A percentile compares a stretch with the other conserved stretches of the same genome.
phyloP scores from a whole-genome alignment of 768 basidiomycete species.

The Hemileccinum rubropunctum region DNA sequence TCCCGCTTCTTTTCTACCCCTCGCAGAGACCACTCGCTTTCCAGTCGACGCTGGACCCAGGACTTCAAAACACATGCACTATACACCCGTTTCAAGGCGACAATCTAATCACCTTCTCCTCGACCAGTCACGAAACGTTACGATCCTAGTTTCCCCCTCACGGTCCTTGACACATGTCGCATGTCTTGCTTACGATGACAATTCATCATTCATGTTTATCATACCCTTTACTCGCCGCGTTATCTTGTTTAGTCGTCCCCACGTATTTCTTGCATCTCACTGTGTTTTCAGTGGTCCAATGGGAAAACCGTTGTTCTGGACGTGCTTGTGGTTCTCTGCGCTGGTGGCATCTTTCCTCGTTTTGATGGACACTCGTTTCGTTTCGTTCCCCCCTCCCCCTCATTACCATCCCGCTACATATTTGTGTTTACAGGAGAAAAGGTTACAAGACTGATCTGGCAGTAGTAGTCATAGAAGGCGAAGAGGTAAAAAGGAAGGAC shows the following conservation, averaged over 20 bases:
- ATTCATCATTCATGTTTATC: slow-evolving; percentile 25
- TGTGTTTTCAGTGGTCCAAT: slow-evolving; percentile 21
- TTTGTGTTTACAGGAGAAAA: slow-evolving; percentile 21
- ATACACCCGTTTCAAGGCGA: slow-evolving; percentile 25
- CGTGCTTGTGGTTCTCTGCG: slow-evolving; percentile 14
- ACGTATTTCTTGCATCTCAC: slow-evolving; percentile 21
- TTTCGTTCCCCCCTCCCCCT: neutral
- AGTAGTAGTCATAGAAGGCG: slow-evolving; percentile 26
- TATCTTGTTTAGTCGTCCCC: slow-evolving; percentile 29
- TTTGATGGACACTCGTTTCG: slow-evolving; percentile 13
- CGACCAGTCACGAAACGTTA: slow-evolving; percentile 24
- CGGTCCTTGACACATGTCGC: slow-evolving; percentile 14
- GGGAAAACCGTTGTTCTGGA: slow-evolving; percentile 19
- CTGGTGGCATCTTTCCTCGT: slow-evolving; percentile 8
- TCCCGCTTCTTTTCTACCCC: neutral
- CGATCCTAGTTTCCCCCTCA: slow-evolving; percentile 14
- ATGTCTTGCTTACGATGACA: slow-evolving; percentile 33
- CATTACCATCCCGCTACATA: slow-evolving; percentile 14
- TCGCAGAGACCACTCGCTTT: slow-evolving; percentile 13
- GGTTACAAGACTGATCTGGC: slow-evolving; percentile 26
- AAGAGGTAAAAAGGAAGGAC: slow-evolving; percentile 25
- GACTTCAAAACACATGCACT: slow-evolving; percentile 15
- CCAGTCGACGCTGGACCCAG: slow-evolving; percentile 8
- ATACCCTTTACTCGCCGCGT: slow-evolving; percentile 31
- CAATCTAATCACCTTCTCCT: slow-evolving; percentile 22